Conservation (phyloP, 495 filamentous ascomycete genomes). For the Penicillium maclennaniae region DNA sequence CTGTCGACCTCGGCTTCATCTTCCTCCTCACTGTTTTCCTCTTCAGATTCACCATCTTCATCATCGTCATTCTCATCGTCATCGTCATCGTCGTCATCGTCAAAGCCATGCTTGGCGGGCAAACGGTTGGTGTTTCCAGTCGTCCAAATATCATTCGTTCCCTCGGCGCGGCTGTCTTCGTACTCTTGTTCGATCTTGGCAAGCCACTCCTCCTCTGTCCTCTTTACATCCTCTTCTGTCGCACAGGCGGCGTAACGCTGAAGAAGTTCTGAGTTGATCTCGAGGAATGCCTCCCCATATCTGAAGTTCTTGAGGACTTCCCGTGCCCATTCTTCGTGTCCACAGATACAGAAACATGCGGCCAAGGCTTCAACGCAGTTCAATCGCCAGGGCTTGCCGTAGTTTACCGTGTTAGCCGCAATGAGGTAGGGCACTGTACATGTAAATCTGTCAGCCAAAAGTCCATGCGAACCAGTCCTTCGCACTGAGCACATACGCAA, state of each 20-base stretch:
- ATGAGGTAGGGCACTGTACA: conserved; percentile 79
- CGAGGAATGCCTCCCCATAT: conserved; percentile 81
- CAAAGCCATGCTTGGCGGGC: conserved; percentile 44
- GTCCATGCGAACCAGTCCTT: neutral
- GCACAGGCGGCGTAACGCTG: conserved; percentile 80
- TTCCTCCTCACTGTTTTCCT: conserved; percentile 49
- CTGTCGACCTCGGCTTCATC: conserved; percentile 49
- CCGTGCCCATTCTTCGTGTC: conserved; percentile 84
- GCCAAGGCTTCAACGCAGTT: conserved; percentile 96
- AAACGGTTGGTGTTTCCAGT: conserved; percentile 79
- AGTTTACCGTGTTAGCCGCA: conserved; percentile 95
- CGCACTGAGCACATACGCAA: conserved; percentile 46
- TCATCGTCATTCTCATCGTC: conserved; percentile 48
- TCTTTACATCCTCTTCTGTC: conserved; percentile 84
- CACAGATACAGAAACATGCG: conserved; percentile 88
- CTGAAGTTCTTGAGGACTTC: conserved; percentile 77
- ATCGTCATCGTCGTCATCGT: conserved; percentile 41
- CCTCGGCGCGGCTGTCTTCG: conserved; percentile 64
- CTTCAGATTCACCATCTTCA: conserved; percentile 47
- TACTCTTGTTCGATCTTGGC: conserved; percentile 87
- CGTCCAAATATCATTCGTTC: conserved; percentile 69
- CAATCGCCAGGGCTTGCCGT: conserved; percentile 87
- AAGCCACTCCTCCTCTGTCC: conserved; percentile 80
- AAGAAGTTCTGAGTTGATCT: conserved; percentile 79
- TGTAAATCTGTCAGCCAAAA: neutral